Evolutionary conservation across 805 yeast species (phyloP).

Genomic region (Torulaspora maleeae): DNA sequence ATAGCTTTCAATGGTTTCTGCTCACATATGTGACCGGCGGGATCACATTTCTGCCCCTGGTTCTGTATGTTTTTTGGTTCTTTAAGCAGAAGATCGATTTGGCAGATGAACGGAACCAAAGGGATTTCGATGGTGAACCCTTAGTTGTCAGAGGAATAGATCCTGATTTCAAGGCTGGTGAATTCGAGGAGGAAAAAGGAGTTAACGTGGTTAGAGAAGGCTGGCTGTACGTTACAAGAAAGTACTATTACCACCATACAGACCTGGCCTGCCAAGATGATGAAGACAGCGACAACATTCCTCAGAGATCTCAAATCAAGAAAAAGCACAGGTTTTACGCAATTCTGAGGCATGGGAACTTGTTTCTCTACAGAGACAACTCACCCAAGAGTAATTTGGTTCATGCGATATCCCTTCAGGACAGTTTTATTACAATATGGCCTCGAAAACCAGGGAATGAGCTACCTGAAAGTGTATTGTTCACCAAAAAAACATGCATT

Average conservation of each 20-base stretch:
- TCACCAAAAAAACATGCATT: constrained; percentile 74
- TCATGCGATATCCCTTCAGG: constrained; percentile 73
- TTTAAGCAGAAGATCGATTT: constrained; percentile 25
- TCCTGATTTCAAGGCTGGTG: constrained; percentile 51
- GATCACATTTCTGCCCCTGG: constrained; percentile 66
- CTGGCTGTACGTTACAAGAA: constrained; percentile 81
- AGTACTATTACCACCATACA: constrained; percentile 55
- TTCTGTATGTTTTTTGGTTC: constrained; percentile 37
- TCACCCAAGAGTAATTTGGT: constrained; percentile 43
- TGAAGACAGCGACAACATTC: constrained; percentile 25
- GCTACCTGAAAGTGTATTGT: constrained; percentile 62
- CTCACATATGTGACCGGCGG: constrained; percentile 71
- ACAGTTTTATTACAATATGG: constrained; percentile 75
- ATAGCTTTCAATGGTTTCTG: constrained; percentile 35
- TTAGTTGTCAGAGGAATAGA: constrained; percentile 25
- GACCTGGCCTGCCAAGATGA: constrained; percentile 19
- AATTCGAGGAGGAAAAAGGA: constrained; percentile 60
- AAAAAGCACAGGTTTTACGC: constrained; percentile 58
- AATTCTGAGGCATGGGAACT: constrained; percentile 77
- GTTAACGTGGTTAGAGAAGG: constrained; percentile 62
- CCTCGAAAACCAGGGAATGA: constrained; percentile 55
- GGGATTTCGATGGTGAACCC: constrained; percentile 18
- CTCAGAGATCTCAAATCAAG: constrained; percentile 35
- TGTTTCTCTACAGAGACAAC: constrained; percentile 77
- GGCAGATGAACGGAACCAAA: constrained; percentile 24